phyloP scores from a whole-genome alignment of 1,139 yeast genomes.

The Kluyveromyces marxianus region DNA sequence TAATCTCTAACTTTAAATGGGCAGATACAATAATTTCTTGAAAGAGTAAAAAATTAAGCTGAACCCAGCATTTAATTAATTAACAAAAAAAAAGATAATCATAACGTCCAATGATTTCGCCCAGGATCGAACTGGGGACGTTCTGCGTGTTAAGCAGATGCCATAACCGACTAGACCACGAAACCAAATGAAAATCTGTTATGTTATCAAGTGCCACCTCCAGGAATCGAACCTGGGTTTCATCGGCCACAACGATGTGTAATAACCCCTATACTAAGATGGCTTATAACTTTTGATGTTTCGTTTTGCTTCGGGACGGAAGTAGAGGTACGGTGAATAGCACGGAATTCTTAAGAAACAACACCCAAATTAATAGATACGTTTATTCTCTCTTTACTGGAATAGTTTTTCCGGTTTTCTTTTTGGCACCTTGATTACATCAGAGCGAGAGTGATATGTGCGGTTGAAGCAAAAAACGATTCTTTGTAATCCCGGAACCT shows the following conservation, averaged over 20 bases:
- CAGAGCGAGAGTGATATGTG: too few relatives aligned
- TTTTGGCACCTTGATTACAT: too few relatives aligned
- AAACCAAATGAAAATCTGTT: constrained; percentile 34
- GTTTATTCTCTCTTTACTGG: too few relatives aligned
- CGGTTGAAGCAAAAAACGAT: too few relatives aligned
- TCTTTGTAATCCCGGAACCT: too few relatives aligned
- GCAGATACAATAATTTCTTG: too few relatives aligned
- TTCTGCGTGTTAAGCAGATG: constrained; percentile 99
- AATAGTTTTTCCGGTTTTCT: too few relatives aligned
- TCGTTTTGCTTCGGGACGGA: not conserved
- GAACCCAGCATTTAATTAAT: not conserved
- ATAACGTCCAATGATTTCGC: constrained; percentile 61
- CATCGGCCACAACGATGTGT: constrained; percentile 40
- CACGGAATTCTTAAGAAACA: too few relatives aligned
- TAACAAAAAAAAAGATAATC: not conserved
- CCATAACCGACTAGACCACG: constrained; percentile 99
- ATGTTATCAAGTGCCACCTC: constrained; percentile 28
- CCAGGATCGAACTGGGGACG: constrained; percentile 99
- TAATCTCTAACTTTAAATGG: too few relatives aligned
- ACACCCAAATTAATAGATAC: too few relatives aligned
- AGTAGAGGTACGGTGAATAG: too few relatives aligned
- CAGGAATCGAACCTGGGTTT: constrained; percentile 39
- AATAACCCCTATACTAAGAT: constrained; percentile 40
- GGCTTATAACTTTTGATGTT: constrained; percentile 14
- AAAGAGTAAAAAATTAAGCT: not conserved